Evolutionary conservation across 139 green algal species (phyloP), one percentile per base, ranked within the genome.

Genomic region (Micractinium sp.): DNA sequence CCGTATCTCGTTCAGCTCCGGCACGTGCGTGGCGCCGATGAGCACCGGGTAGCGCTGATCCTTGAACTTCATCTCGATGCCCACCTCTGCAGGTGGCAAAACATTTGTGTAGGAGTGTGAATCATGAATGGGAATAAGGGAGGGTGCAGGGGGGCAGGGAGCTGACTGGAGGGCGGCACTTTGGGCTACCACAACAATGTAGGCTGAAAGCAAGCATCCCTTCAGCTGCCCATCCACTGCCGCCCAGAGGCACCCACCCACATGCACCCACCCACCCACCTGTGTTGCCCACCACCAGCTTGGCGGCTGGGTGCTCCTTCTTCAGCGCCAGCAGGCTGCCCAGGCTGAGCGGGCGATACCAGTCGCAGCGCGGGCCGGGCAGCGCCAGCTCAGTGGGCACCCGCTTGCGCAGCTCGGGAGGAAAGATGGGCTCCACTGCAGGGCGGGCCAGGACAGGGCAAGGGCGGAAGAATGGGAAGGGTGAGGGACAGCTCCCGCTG

Each of bases 21-120:
- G 92, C 20, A 99, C 93, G 80, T 96, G 94, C 0, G 95, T 97
- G 18, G 94, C 89, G 23, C 91, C 93, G 20, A 99, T 91, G 23
- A 99, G 89, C 61, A 96, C 87, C 15, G 93, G 95, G 92, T 99
- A 99, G 47, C 74, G 61, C 18, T 89, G 86, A 33, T 91, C 78
- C 92, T 99, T 99, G 94, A 99, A 99, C 93, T 98, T 99, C 93
- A 98, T 95, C 90, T 99, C 97, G 73, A 99, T 99, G 91, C 98
- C 97, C 41, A 99, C 95, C 92, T 99, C 97, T 87, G 87, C 67
- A 87, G n/a, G 23, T 12, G 27, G 77, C 18, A 29, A 25, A 41
- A 41, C 74, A 81, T 31, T 33, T 75, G 22, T 7, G 19, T 75
- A 7, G 23, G 1, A 18, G 67, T 35, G 7, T 35, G 67, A 18